phyloP scores from a whole-genome alignment of 2,329 filamentous ascomycete genomes.

The Karstenula rhodostoma region DNA sequence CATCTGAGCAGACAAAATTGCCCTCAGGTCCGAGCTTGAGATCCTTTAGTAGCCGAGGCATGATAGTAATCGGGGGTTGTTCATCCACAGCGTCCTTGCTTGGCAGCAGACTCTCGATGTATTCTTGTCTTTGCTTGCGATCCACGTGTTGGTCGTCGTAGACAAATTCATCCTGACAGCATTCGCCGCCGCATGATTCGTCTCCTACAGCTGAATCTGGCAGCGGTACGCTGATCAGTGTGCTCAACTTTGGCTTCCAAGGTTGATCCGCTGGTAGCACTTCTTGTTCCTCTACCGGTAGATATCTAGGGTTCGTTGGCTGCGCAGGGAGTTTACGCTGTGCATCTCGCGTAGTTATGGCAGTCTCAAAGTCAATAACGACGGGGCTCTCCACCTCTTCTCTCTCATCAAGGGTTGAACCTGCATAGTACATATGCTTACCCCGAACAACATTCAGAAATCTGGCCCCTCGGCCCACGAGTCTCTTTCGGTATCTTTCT shows the following conservation, averaged over 20 bases:
- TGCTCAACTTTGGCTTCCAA: constrained; percentile 8
- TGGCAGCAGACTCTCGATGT: constrained; percentile 10
- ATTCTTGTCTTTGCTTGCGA: constrained; percentile 6
- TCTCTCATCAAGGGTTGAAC: background rate
- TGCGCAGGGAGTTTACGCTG: background rate
- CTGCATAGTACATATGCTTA: constrained; percentile 17
- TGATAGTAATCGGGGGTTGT: constrained; percentile 14
- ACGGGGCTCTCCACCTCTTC: constrained; percentile 16
- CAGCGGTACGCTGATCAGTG: background rate
- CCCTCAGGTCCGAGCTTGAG: background rate
- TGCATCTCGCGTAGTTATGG: constrained; percentile 1
- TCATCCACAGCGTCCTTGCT: background rate
- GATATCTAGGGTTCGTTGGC: background rate
- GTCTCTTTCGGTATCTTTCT: constrained; percentile 9
- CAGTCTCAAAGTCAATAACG: constrained; percentile 15
- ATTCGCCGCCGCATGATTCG: constrained; percentile 8
- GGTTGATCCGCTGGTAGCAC: background rate
- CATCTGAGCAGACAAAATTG: background rate
- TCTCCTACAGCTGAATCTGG: background rate
- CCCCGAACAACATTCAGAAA: constrained; percentile 9
- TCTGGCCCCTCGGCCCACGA: constrained; percentile 3
- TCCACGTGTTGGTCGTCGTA: constrained; percentile 15
- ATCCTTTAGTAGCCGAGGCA: constrained; percentile 12
- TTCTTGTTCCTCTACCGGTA: too few relatives aligned
- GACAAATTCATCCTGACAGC: constrained; percentile 11